Evolutionary conservation across 441 rosid genomes (phyloP).

Genomic region (Eutrema salsugineum): DNA sequence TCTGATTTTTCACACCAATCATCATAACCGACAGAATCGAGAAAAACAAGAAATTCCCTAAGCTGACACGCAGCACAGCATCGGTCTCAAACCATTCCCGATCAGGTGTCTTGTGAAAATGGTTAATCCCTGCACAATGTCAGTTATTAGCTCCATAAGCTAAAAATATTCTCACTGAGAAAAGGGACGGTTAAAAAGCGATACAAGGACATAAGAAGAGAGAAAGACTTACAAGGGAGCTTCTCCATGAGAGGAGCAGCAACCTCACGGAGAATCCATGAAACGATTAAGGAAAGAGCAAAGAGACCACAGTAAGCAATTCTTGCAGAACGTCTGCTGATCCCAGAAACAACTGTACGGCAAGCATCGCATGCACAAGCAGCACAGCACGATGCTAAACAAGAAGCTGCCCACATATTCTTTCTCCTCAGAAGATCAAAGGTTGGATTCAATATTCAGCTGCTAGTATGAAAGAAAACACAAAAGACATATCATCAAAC

Average conservation of each 20-base stretch:
- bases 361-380: constrained; percentile 94
- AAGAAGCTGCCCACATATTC: constrained; percentile 91
- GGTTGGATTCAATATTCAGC: constrained; percentile 12
- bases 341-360: constrained; percentile 77
- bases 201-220: neutral
- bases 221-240: constrained; percentile 69
- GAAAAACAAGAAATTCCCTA: constrained; percentile 89
- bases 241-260: constrained; percentile 97
- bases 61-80: constrained; percentile 90
- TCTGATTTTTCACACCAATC: constrained; percentile 89
- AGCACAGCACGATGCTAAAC: constrained; percentile 91
- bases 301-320: constrained; percentile 95
- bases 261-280: constrained; percentile 91
- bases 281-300: constrained; percentile 74
- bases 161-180: neutral
- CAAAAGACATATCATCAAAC: neutral
- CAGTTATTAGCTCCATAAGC: neutral
- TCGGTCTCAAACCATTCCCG: constrained; percentile 95
- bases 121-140: constrained; percentile 79
- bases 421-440: constrained; percentile 19
- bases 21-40: constrained; percentile 64
- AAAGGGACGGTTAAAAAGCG: neutral
- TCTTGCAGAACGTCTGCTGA: constrained; percentile 89
- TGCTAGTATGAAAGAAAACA: neutral
- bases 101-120: constrained; percentile 74